Conservation (phyloP, 371 early-diverging fungal genomes). For the Parasitella parasitica region DNA sequence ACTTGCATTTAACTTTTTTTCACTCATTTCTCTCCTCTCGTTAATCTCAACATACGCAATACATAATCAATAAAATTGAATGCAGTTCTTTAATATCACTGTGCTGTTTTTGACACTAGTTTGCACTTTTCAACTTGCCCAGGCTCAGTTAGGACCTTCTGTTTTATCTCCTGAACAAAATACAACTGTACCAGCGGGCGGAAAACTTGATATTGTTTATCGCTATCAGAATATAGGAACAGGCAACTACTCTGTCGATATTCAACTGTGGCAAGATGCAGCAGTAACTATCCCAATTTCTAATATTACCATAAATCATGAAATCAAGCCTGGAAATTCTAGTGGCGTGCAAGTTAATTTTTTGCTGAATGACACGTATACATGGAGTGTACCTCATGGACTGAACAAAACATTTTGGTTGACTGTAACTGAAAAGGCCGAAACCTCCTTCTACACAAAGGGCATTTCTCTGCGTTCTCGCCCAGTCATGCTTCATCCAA, state of each 20-base stretch:
- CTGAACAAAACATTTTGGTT: slow-evolving; percentile 28
- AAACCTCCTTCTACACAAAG: slow-evolving; percentile 4
- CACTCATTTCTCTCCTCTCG: neutral
- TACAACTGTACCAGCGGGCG: slow-evolving; percentile 20
- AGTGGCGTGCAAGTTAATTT: slow-evolving; percentile 16
- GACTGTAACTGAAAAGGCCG: slow-evolving; percentile 17
- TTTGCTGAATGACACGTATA: slow-evolving; percentile 19
- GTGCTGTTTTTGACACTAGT: neutral
- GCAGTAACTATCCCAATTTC: slow-evolving; percentile 14
- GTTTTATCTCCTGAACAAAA: slow-evolving; percentile 24
- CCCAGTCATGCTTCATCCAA: slow-evolving; percentile 28
- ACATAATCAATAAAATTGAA: neutral
- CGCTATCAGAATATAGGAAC: slow-evolving; percentile 27
- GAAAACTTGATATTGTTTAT: slow-evolving; percentile 24
- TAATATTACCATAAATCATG: slow-evolving; percentile 16
- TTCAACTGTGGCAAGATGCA: slow-evolving; percentile 27
- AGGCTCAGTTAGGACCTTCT: slow-evolving; percentile 27
- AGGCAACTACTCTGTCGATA: slow-evolving; percentile 31
- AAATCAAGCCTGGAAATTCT: slow-evolving; percentile 25
- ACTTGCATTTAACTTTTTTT: neutral
- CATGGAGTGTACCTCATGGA: slow-evolving; percentile 30
- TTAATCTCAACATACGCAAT: neutral
- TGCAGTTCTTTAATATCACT: neutral
- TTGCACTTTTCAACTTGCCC: neutral
- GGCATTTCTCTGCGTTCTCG: slow-evolving; percentile 19